Percentiles rank a stretch among this genome's conserved stretches.
These are phyloP conservation scores for Rhynchosporium secalis DNA, from an alignment of 2,329 filamentous ascomycete genomes.

Conservation along the genomic window DNA sequence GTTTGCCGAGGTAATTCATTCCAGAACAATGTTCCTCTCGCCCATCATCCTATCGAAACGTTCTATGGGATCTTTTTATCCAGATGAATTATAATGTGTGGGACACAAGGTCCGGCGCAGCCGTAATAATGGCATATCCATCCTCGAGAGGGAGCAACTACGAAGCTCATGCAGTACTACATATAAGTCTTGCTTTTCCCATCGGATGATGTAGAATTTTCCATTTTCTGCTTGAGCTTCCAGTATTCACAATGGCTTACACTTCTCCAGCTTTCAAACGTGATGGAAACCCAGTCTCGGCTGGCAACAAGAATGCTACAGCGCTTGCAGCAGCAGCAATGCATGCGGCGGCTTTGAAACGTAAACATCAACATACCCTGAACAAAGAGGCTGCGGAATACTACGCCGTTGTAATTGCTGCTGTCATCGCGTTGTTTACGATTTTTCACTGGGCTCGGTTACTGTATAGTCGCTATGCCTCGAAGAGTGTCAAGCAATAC, in stretches of 20 bases:
- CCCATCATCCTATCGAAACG: not conserved
- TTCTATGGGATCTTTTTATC: not conserved
- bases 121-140: not conserved
- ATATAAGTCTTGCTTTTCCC: not conserved
- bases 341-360: constrained; percentile 11
- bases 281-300: not conserved
- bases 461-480: constrained; percentile 28
- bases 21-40: not conserved
- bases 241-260: constrained; percentile 3
- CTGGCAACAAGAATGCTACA: constrained; percentile 20
- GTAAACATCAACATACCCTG: constrained; percentile 7
- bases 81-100: not conserved
- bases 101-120: not conserved
- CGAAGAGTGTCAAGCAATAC: constrained; percentile 21
- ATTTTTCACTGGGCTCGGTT: constrained; percentile 30
- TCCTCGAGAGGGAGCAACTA: not conserved
- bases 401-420: constrained; percentile 29
- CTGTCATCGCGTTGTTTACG: constrained; percentile 29
- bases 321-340: constrained; percentile 21
- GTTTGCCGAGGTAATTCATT: not conserved
- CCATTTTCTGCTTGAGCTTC: not conserved
- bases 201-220: not conserved
- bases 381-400: constrained; percentile 26
- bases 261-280: constrained; percentile 15
- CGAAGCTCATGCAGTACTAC: not conserved